Evolutionary conservation across 1,284 basidiomycete species (phyloP), one percentile per base, ranked within the genome.

Genomic region (Rhodofomes roseus): DNA sequence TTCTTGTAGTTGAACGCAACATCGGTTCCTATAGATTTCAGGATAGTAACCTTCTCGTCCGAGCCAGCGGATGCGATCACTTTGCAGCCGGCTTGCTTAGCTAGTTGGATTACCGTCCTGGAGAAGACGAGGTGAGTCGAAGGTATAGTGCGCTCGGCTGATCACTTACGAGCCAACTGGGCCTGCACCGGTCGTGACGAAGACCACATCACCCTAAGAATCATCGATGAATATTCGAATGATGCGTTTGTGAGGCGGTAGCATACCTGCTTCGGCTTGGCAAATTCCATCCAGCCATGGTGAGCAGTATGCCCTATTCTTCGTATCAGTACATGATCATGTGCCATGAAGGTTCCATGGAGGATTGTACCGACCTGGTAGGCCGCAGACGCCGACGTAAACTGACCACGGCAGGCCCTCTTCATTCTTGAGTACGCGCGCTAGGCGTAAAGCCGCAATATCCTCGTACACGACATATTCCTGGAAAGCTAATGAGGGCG

Each of bases 51-150:
- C 72, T 93, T 93, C 56, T 86, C 85, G 8, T 84, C 79, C 0
- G 85, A 83, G 1, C 90, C 90, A 0, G 89, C 87, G 2, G 90
- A 87, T 0, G 82, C 89, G 62, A 92, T 86, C 53, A 92, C 88
- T 62, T 85, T 87, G 34, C 85, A 71, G 0, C 86, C 87, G 9
- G 82, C 79, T 5, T 75, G 72, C 61, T 87, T 89, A 1, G 85
- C 86, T n/a, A 89, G 76, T 71, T 91, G 84, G 25, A 80, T 76
- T 14, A 83, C 80, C n/a, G 80, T 63, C 6, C 61, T 14, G 54
- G 59, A 61, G 51, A 40, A 9, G 4, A 16, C n/a, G 20, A 39
- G 29, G 20, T 4, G 31, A 39, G 22, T n/a, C n/a, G 16, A 18
- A 14, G 14, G 11, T 18, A 2, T 4, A n/a, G n/a, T n/a, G 20